Base-by-base conservation (phyloP, 31 red algal genomes). In the Porphyra umbilicalis region DNA sequence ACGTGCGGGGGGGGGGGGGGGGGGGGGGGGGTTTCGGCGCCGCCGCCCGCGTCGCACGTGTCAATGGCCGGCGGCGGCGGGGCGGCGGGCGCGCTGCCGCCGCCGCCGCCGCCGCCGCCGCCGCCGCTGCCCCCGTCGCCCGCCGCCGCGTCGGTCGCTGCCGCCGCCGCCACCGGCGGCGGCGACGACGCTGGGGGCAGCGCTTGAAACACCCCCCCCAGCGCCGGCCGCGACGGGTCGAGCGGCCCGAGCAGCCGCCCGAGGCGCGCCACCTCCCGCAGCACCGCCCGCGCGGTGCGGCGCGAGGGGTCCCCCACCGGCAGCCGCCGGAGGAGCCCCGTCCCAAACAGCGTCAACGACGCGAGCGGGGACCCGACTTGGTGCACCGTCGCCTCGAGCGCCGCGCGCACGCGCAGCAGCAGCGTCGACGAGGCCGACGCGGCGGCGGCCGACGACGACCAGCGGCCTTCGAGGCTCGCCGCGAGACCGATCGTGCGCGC, bases 281-380 rank as follows among this genome's bases (percentile, higher is more conserved):
- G 46, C 32, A 97, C 91, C 75, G 76, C 86, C 35, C 85, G 86
- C 11, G 92, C 87, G 1, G 90, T 35, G 34, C 88, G 57, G 18
- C 86, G 81, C 35, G 91, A 91, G 75, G 77, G 39, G 76, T 97
- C 87, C 33, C 87, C 88, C 13, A 68, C 80, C 31, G 95, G 95
- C 31, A 97, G 83, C 25, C 89, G 86, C 7, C 81, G 88, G 30
- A 90, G 29, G 40, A 97, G 36, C 30, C 90, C 39, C 15, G 90
- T 89, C 20, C 89, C 95, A 36, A 97, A 93, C 25, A 91, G 93
- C 75, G 84, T 78, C 76, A 97, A 39, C n/a, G 95, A 88, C n/a
- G 77, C 76, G 11, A 97, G 36, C 32, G 95, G 95, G 7, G 86
- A 92, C 8, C 89, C 83, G 9, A 86, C 81, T 79, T 97, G 95